These are phyloP conservation scores for Scenedesmus sp. DNA, from an alignment of 163 green algal species.

Conservation along the genomic window DNA sequence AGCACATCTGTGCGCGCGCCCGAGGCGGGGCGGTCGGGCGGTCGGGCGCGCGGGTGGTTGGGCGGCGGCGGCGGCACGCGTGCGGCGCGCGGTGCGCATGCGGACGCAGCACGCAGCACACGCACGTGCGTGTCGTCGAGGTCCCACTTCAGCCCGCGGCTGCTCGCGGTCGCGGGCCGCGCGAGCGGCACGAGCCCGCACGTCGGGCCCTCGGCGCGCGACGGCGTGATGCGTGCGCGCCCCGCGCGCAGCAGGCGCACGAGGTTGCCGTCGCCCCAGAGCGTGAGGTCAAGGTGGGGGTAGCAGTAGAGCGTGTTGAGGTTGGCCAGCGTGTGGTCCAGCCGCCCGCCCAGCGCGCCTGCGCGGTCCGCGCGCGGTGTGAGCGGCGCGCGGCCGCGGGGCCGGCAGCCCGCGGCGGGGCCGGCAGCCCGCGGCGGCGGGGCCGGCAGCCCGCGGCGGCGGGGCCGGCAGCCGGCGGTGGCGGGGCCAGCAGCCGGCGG, in stretches of 20 bases:
- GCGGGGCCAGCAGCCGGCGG: neutral
- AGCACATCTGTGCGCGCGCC: too few relatives aligned
- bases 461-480: neutral
- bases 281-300: constrained; percentile 74
- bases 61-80: too few relatives aligned
- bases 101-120: neutral
- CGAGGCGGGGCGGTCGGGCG: too few relatives aligned
- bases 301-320: constrained; percentile 82
- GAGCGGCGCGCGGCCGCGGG: neutral
- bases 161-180: constrained; percentile 63
- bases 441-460: neutral
- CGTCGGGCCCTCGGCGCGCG: constrained; percentile 71
- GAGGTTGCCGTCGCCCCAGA: constrained; percentile 87
- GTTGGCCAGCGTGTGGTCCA: constrained; percentile 94
- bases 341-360: constrained; percentile 89
- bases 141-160: constrained; percentile 82
- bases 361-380: too few relatives aligned
- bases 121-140: constrained; percentile 54
- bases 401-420: neutral
- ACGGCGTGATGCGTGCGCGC: constrained; percentile 43
- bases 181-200: constrained; percentile 88
- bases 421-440: neutral
- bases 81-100: too few relatives aligned
- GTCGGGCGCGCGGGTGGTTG: too few relatives aligned
- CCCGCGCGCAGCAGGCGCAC: constrained; percentile 76